Evolutionary conservation across 345 rosid species (phyloP).

Genomic region (Salix udensis): DNA sequence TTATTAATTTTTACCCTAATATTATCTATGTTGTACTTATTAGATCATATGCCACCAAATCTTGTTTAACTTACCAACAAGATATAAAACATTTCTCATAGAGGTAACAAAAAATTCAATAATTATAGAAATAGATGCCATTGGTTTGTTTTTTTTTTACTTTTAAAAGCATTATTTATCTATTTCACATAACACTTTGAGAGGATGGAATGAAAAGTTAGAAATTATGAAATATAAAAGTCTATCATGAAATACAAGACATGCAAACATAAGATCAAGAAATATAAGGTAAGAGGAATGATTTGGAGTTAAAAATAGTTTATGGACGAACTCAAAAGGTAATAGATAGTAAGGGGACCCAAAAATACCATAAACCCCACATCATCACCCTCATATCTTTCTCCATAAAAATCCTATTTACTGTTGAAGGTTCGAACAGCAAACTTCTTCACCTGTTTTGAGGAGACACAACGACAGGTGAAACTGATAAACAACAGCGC

Average conservation of each 20-base stretch:
- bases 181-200: not conserved
- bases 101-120: not conserved
- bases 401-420: not conserved
- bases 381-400: conserved; percentile 18
- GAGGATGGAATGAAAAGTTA: not conserved
- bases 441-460: not conserved
- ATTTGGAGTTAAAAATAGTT: not conserved
- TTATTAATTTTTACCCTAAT: too few relatives aligned
- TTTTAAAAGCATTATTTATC: too few relatives aligned
- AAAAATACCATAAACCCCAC: conserved; percentile 22
- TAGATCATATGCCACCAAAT: too few relatives aligned
- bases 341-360: not conserved
- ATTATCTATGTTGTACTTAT: too few relatives aligned
- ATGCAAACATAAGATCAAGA: not conserved
- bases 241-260: not conserved
- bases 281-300: not conserved
- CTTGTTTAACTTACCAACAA: too few relatives aligned
- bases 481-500: not conserved
- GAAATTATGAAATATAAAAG: not conserved
- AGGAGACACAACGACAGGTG: not conserved
- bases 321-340: not conserved
- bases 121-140: not conserved
- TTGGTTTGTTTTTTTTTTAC: too few relatives aligned
- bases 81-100: too few relatives aligned
- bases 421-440: not conserved